Evolutionary conservation across 164 flowering plant genomes (phyloP), one percentile per base, ranked within the genome.

Genomic region (Nelumbo lutea): DNA sequence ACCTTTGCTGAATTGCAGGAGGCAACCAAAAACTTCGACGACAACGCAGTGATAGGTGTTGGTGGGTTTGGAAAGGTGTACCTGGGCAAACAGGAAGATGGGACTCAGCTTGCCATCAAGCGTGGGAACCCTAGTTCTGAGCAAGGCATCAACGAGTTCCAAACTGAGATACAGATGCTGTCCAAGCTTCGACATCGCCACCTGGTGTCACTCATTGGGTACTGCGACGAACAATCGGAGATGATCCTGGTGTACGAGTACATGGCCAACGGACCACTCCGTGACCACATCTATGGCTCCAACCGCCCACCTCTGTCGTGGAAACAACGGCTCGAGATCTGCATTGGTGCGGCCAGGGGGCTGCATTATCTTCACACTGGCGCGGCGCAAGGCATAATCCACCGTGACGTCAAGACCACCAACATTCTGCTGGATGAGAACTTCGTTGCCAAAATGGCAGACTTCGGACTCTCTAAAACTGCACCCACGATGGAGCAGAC

Each of bases 301-400:
- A 48, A 58, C 9, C 51, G 42, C 14, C 65, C 68, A 11, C 13
- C 68, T n/a, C 67, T 77, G 71, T 62, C 79, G 2, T 76, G 79
- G 79, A 69, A 76, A 38, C 73, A 69, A 72, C 64, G 76, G 61
- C 68, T 76, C 8, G 73, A 72, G 56, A 65, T 72, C 11, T 69
- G 70, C 59, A 66, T 72, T n/a, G 73, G 76, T 9, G 52, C 79
- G 0, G 79, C 79, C 0, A 58, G 73, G 11, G 80, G 77, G 14
- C 71, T 77, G 40, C 77, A 70, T 51, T 77, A 77, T 59, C 77
- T 77, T 14, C 80, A 77, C 48, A 73, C 76, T 0, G 77, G 80
- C 27, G 66, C 71, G 8, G 51, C 71, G 48, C 72, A 70, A 42
- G 74, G 68, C 5, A 70, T 77, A 39, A 73, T 73, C 10, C 80